phyloP scores from a whole-genome alignment of 1,284 basidiomycete species.

The Apiotrichum veenhuisii region DNA sequence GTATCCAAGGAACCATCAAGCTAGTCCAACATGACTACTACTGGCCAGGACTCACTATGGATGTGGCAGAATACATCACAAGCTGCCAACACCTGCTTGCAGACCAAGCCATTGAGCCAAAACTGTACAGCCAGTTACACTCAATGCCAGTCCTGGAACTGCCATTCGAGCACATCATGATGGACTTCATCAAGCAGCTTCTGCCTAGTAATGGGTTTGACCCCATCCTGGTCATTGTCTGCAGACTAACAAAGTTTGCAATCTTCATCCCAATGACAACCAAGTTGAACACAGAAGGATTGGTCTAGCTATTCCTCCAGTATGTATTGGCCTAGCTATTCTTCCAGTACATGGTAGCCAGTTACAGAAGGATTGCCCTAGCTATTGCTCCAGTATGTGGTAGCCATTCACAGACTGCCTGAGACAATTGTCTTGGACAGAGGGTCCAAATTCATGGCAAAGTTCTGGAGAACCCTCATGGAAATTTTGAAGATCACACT shows the following conservation, averaged over 20 bases:
- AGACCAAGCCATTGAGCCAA: conserved; percentile 42
- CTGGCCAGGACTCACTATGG: conserved; percentile 27
- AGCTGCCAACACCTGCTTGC: conserved; percentile 51
- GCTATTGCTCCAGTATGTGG: too few species aligned
- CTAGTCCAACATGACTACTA: conserved; percentile 27
- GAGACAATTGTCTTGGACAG: background rate
- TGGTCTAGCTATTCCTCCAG: background rate
- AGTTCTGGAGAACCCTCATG: background rate
- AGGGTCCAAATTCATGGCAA: background rate
- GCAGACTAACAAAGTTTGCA: conserved; percentile 51
- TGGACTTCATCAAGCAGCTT: conserved; percentile 54
- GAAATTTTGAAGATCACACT: background rate
- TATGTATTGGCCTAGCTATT: too few species aligned
- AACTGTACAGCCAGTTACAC: conserved; percentile 45
- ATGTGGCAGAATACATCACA: conserved; percentile 26
- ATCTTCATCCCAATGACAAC: conserved; percentile 44
- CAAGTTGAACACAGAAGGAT: background rate
- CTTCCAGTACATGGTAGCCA: too few species aligned
- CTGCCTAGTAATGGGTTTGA: conserved; percentile 48
- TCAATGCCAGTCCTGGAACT: conserved; percentile 46
- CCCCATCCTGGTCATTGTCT: conserved; percentile 52
- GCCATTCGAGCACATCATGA: conserved; percentile 37
- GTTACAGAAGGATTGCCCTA: too few species aligned
- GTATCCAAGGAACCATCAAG: conserved; percentile 46
- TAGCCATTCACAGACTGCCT: background rate